Conservation (phyloP, 225 moss, liverwort and hornwort genomes). For the Pleurozium schreberi region DNA sequence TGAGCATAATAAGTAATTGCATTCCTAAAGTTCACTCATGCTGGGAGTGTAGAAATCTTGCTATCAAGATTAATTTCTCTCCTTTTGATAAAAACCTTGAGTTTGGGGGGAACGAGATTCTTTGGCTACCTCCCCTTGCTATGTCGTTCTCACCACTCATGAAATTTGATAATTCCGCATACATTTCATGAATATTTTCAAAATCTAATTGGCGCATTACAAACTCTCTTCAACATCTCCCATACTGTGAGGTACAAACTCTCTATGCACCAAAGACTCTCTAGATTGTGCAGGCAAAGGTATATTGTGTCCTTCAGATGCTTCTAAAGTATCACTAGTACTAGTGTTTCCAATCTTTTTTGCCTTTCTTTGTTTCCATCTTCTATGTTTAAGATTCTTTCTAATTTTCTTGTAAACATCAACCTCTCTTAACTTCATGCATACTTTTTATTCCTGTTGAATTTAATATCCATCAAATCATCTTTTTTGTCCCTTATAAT, state of each 20-base stretch:
- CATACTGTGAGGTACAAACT: accelerated
- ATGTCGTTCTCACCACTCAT: neutral
- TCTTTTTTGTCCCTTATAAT: neutral
- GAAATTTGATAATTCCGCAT: neutral
- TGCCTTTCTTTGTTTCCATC: neutral
- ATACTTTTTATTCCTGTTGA: neutral
- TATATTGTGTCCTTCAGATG: neutral
- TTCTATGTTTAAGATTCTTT: neutral
- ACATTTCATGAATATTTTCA: neutral
- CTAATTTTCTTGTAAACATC: neutral
- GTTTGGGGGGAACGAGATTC: neutral
- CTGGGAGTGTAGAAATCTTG: neutral
- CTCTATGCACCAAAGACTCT: neutral
- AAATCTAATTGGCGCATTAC: neutral
- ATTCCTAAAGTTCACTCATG: neutral
- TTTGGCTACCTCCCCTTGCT: neutral
- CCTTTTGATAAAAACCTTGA: accelerated
- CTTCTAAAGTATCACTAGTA: accelerated
- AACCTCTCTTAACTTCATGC: neutral
- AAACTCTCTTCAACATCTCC: neutral
- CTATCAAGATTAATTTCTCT: neutral
- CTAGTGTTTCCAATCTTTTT: neutral
- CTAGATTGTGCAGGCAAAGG: accelerated
- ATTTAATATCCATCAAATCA: neutral
- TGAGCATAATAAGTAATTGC: neutral